Conservation (phyloP, 2,329 filamentous ascomycete genomes). For the Penicillium sp. region DNA sequence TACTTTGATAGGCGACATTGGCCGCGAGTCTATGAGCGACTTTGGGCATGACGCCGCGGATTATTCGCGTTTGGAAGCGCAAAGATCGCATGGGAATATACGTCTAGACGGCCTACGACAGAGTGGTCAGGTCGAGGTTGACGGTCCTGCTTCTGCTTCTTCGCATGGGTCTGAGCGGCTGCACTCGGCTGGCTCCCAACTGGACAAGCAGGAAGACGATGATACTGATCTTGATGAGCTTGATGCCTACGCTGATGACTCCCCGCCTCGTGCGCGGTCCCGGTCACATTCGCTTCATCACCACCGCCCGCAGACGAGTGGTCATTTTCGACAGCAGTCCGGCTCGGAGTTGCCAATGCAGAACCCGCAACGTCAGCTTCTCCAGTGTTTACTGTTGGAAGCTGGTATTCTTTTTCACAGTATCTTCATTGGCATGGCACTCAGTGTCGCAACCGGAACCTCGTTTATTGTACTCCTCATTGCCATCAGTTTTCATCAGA, state of each 20-base stretch:
- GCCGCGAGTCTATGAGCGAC: constrained; percentile 19
- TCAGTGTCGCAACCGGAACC: constrained; percentile 77
- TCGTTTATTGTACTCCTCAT: constrained; percentile 77
- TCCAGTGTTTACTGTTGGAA: constrained; percentile 78
- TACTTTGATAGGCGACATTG: constrained; percentile 37
- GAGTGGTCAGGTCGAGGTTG: constrained; percentile 1
- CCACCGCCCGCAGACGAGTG: constrained; percentile 11
- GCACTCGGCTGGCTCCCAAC: constrained; percentile 17
- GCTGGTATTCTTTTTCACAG: constrained; percentile 83
- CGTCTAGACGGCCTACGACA: constrained; percentile 18
- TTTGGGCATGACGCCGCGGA: constrained; percentile 17
- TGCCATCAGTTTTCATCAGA: constrained; percentile 82
- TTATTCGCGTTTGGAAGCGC: constrained; percentile 25
- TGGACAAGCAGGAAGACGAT: constrained; percentile 54
- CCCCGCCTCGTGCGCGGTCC: constrained; percentile 13
- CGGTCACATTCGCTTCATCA: constrained; percentile 12
- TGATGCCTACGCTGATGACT: constrained; percentile 30
- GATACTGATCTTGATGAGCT: constrained; percentile 59
- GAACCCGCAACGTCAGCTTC: constrained; percentile 65
- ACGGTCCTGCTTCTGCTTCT: constrained; percentile 13
- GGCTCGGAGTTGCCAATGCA: constrained; percentile 38
- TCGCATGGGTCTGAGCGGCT: constrained; percentile 19
- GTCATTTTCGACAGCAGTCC: constrained; percentile 24
- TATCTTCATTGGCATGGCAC: constrained; percentile 83
- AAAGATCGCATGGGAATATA: constrained; percentile 21